phyloP scores from a whole-genome alignment of 345 rosid species.

The Eucalyptus brandiana region DNA sequence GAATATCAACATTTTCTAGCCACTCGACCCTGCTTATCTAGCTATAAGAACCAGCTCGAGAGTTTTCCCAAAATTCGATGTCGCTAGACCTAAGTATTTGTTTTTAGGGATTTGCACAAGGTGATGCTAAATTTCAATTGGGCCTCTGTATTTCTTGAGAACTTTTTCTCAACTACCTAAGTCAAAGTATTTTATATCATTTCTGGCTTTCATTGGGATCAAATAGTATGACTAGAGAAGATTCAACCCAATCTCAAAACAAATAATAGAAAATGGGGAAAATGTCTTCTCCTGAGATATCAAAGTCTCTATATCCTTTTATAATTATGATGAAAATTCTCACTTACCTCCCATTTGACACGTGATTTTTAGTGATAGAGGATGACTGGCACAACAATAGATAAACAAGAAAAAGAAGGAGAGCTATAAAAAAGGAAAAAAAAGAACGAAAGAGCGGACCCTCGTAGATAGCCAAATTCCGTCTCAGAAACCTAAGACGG shows the following conservation, averaged over 20 bases:
- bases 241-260: neutral
- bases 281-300: neutral
- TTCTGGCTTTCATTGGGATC: neutral
- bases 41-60: neutral
- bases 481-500: neutral
- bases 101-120: neutral
- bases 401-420: neutral
- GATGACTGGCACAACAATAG: neutral
- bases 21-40: neutral
- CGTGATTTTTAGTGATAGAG: neutral
- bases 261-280: neutral
- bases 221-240: neutral
- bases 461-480: neutral
- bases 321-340: neutral
- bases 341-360: neutral
- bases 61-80: neutral
- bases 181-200: neutral
- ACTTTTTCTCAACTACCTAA: neutral
- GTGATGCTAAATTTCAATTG: neutral
- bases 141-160: neutral
- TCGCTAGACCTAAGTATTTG: neutral
- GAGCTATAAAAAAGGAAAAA: too few species aligned
- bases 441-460: neutral
- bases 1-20: neutral
- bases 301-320: neutral